These are phyloP conservation scores for Curvularia sp. DNA, from an alignment of 2,329 filamentous ascomycete genomes.

Conservation along the genomic window DNA sequence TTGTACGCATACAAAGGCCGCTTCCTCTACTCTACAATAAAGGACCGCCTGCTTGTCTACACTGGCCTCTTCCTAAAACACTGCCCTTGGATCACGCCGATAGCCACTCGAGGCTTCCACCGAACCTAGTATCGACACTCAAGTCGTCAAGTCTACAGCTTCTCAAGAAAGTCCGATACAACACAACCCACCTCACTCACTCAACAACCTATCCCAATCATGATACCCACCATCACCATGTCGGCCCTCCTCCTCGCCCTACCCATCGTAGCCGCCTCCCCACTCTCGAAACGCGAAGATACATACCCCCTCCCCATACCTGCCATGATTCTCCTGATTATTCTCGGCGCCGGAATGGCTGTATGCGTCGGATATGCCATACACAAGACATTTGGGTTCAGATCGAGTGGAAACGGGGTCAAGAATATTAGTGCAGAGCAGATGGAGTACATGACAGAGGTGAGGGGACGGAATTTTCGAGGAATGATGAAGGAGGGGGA, in stretches of 20 bases:
- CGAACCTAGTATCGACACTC: background rate
- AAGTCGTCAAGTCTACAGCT: background rate
- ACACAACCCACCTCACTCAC: too few relatives aligned
- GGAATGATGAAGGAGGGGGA: conserved; percentile 21
- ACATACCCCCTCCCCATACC: conserved; percentile 24
- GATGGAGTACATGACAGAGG: conserved; percentile 33
- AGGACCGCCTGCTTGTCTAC: too few relatives aligned
- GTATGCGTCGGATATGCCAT: conserved; percentile 31
- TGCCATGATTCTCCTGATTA: conserved; percentile 31
- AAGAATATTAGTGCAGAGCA: conserved; percentile 23
- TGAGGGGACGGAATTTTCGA: conserved; percentile 25
- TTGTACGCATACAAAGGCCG: too few relatives aligned
- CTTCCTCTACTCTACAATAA: too few relatives aligned
- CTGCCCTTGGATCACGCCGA: background rate
- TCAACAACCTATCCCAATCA: background rate
- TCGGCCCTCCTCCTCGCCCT: background rate
- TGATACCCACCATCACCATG: background rate
- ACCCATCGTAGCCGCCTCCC: background rate
- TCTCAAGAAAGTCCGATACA: too few relatives aligned
- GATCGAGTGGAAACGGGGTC: conserved; percentile 13
- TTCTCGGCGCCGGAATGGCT: conserved; percentile 24
- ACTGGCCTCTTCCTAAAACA: background rate
- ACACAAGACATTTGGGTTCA: conserved; percentile 26
- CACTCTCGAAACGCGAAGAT: conserved; percentile 23
- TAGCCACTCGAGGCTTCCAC: background rate